A percentile compares a stretch with the other conserved stretches of the same genome.
phyloP scores from a whole-genome alignment of 2,329 filamentous ascomycete genomes.

The Ciborinia camelliae region DNA sequence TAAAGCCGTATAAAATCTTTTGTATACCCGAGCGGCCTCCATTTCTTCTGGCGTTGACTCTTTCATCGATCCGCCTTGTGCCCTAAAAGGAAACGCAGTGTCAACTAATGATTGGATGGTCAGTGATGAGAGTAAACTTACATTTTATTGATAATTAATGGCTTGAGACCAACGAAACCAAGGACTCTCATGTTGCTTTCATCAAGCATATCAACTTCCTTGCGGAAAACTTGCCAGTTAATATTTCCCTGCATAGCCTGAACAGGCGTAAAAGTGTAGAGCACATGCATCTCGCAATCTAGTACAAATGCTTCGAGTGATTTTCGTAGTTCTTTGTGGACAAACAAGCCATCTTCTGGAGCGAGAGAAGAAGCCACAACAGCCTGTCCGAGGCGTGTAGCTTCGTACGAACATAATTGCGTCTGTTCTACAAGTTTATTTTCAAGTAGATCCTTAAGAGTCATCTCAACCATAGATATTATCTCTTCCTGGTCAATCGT shows the following conservation, averaged over 20 bases:
- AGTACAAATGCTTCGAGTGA: conserved; percentile 72
- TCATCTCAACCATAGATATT: conserved; percentile 52
- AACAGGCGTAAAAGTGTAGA: conserved; percentile 74
- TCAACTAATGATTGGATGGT: not conserved
- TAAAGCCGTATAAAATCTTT: conserved; percentile 70
- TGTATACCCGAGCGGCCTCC: conserved; percentile 60
- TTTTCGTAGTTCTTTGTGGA: conserved; percentile 64
- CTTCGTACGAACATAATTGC: conserved; percentile 50
- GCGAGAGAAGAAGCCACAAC: conserved; percentile 70
- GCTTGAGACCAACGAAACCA: conserved; percentile 64
- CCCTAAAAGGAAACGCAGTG: conserved; percentile 45
- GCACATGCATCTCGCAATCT: conserved; percentile 76
- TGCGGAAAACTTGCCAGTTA: conserved; percentile 70
- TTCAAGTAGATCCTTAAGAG: conserved; percentile 54
- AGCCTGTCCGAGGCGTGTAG: conserved; percentile 65
- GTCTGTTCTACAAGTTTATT: conserved; percentile 54
- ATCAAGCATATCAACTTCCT: conserved; percentile 66
- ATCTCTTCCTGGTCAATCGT: conserved; percentile 51
- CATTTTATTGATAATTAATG: conserved; percentile 64
- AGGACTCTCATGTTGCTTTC: conserved; percentile 69
- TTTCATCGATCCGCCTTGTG: conserved; percentile 62
- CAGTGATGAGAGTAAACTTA: conserved; percentile 41
- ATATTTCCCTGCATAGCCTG: conserved; percentile 55
- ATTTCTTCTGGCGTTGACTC: conserved; percentile 60
- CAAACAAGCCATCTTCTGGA: conserved; percentile 71